These are phyloP conservation scores for Raffaelea albimanens DNA, from an alignment of 2,329 filamentous ascomycete genomes.

Conservation along the genomic window DNA sequence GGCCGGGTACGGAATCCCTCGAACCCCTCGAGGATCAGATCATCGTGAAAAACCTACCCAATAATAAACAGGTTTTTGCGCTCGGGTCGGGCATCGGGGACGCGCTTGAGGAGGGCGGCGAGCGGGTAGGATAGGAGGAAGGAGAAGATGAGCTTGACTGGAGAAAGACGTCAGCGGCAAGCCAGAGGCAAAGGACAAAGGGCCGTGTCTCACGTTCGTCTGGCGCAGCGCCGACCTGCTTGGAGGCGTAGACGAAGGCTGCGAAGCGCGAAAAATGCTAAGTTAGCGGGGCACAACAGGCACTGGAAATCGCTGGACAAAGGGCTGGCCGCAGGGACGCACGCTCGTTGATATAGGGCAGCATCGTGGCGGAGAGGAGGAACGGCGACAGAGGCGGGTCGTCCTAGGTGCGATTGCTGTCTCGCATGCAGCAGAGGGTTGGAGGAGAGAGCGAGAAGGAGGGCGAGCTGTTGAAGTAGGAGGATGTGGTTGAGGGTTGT, in stretches of 20 bases:
- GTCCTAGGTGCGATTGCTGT: too few relatives aligned
- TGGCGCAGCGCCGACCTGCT: constrained; percentile 30
- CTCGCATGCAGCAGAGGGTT: too few relatives aligned
- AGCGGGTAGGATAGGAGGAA: constrained; percentile 91
- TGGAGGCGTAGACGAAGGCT: constrained; percentile 35
- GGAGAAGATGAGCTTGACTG: constrained; percentile 87
- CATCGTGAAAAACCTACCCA: constrained; percentile 46
- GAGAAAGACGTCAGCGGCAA: neutral
- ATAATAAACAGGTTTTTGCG: constrained; percentile 87
- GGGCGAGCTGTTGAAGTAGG: neutral
- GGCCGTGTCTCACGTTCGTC: constrained; percentile 32
- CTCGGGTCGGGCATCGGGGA: constrained; percentile 75
- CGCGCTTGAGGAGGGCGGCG: constrained; percentile 76
- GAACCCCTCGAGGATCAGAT: too few relatives aligned
- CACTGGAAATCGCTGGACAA: too few relatives aligned
- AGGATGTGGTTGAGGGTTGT: too few relatives aligned
- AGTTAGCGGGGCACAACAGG: neutral
- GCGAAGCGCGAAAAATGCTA: neutral
- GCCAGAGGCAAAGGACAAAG: neutral
- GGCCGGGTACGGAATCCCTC: too few relatives aligned
- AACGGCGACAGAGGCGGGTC: too few relatives aligned
- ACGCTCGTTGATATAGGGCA: constrained; percentile 21
- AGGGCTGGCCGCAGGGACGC: neutral
- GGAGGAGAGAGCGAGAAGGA: neutral
- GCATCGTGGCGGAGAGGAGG: constrained; percentile 14